Evolutionary conservation across 768 basidiomycete genomes (phyloP), one percentile per base, ranked within the genome.

Genomic region (Mycena filopes): DNA sequence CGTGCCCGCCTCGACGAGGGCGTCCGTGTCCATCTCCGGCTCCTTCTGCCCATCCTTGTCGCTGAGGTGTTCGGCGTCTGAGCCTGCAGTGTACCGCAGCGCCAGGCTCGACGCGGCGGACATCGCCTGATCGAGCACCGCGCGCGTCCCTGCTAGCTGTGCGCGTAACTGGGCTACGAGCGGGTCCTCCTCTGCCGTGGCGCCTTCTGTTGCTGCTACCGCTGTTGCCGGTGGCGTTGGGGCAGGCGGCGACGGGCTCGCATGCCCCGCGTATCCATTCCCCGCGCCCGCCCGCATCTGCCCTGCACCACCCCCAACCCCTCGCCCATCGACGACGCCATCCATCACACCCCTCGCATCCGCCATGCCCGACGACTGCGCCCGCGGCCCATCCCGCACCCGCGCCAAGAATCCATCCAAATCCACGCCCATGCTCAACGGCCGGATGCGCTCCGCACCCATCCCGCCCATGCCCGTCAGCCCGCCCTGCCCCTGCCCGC

Each of bases 381-480:
- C 36, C 10, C 36, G 4, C 45, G 48, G 43, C 46, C 65, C 66
- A 31, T 59, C 66, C 18, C 61, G 29, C 38, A 67, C n/a, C 56
- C 61, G 47, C 26, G 66, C 61, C 13, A 67, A 31, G 1, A 67
- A 54, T 8, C 56, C 55, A 18, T 67, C 66, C 25, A 67, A 59
- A 10, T 63, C 60, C 15, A 56, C 48, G 3, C 59, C 55, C 23
- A 50, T 48, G 41, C 46, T 61, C 36, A 36, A 36, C 3, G 66
- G 61, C 20, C 63, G 67, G 29, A 68, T 68, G 25, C 62, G 62
- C 63, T 68, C 67, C 4, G 67, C n/a, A 33, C 67, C 67, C 67
- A 68, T 68, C 3, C 67, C 67, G 48, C 67, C 67, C 67, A 68
- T 68, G 38, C 67, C 67, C 16, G 67, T 58, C 10, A 68, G 46